Percentiles rank a stretch among this genome's conserved stretches.
phyloP scores from a whole-genome alignment of 345 rosid species.

The Syzygium aromaticum region DNA sequence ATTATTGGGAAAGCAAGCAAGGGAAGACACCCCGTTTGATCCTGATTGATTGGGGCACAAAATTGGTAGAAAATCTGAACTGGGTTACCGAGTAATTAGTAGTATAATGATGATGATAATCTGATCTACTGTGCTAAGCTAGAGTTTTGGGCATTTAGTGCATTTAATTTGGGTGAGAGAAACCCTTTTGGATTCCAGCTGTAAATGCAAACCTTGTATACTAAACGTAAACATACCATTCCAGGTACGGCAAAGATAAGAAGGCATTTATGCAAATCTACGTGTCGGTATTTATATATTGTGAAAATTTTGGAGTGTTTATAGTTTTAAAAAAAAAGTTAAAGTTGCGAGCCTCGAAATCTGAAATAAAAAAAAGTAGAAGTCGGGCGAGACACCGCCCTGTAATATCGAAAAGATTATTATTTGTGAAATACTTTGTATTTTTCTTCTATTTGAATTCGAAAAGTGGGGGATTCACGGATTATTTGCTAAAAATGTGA shows the following conservation, averaged over 20 bases:
- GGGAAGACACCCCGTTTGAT: too few species aligned
- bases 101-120: not conserved
- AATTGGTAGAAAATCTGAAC: not conserved
- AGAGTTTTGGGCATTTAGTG: not conserved
- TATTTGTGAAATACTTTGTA: not conserved
- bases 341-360: too few species aligned
- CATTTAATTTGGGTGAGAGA: not conserved
- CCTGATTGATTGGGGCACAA: too few species aligned
- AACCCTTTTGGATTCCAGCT: not conserved
- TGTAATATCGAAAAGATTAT: not conserved
- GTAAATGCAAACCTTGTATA: not conserved
- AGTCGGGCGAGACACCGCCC: rapidly evolving
- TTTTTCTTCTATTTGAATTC: not conserved
- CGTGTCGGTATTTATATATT: not conserved
- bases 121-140: not conserved
- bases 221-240: too few species aligned
- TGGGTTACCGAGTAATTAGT: not conserved
- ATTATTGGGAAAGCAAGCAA: too few species aligned
- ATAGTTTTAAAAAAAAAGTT: not conserved
- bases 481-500: not conserved
- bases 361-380: not conserved
- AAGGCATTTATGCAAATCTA: not conserved
- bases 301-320: not conserved
- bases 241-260: not conserved
- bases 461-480: not conserved